These are phyloP conservation scores for Leptomonas pyrrhocoris DNA, from an alignment of 208 protist genomes.

Conservation along the genomic window DNA sequence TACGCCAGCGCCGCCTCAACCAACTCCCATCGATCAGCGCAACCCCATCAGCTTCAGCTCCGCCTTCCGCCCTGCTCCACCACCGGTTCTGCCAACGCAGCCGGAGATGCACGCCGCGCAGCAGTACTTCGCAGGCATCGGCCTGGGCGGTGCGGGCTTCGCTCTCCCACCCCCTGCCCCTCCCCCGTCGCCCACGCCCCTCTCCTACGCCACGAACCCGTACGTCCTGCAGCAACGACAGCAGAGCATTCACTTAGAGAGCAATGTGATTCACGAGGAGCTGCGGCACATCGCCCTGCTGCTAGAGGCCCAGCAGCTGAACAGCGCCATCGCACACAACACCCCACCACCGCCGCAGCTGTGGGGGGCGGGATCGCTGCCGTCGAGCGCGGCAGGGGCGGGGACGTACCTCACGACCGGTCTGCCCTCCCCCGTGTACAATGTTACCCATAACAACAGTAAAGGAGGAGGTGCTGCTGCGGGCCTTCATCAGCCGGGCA, in stretches of 20 bases:
- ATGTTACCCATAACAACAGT: background rate
- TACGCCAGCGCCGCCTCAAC: background rate
- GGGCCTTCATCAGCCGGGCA: background rate
- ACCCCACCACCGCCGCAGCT: slow-evolving; percentile 8
- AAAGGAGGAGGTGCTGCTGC: background rate
- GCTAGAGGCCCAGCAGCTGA: slow-evolving; percentile 33
- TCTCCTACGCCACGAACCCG: slow-evolving; percentile 6
- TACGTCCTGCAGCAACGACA: slow-evolving; percentile 17
- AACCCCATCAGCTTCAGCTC: slow-evolving; percentile 9
- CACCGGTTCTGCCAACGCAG: background rate
- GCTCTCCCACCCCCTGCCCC: background rate
- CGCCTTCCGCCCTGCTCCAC: background rate
- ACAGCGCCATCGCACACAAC: slow-evolving; percentile 21
- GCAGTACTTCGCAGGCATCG: slow-evolving; percentile 19
- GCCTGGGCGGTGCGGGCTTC: slow-evolving; percentile 14
- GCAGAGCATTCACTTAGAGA: slow-evolving; percentile 12
- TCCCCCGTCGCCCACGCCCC: background rate
- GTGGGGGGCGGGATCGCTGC: slow-evolving; percentile 9
- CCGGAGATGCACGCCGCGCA: background rate
- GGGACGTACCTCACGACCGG: slow-evolving; percentile 40
- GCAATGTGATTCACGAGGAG: slow-evolving; percentile 30
- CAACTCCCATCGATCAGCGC: slow-evolving; percentile 7
- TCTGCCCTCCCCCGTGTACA: slow-evolving; percentile 8
- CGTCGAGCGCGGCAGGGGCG: slow-evolving; percentile 17
- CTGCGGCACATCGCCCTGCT: slow-evolving; percentile 29